These are phyloP conservation scores for Helichrysum umbraculigerum DNA, from an alignment of 129 eudicot species.

Conservation along the genomic window DNA sequence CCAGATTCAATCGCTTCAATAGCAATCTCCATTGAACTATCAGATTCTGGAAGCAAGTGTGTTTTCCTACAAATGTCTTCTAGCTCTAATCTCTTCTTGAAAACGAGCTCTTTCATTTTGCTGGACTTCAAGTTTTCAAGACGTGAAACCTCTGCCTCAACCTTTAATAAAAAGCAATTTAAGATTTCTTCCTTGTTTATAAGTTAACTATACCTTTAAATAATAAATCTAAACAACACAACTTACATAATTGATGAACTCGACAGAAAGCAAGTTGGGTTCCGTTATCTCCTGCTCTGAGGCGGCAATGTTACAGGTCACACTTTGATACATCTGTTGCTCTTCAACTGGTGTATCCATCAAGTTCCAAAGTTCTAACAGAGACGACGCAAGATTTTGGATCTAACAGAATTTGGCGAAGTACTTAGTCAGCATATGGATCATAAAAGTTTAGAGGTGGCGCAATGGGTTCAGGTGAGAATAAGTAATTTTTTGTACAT, in stretches of 20 bases:
- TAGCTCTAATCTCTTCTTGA: slow-evolving; percentile 79
- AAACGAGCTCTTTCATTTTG: slow-evolving; percentile 90
- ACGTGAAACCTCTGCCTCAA: slow-evolving; percentile 81
- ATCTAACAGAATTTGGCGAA: slow-evolving; percentile 46
- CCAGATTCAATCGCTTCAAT: slow-evolving; percentile 49
- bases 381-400: slow-evolving; percentile 79
- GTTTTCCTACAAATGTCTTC: slow-evolving; percentile 85
- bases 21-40: slow-evolving; percentile 49
- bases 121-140: slow-evolving; percentile 83
- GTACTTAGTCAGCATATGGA: slow-evolving; percentile 14
- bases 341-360: slow-evolving; percentile 95
- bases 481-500: too few species aligned
- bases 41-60: slow-evolving; percentile 66
- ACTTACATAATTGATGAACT: slow-evolving; percentile 67
- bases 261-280: slow-evolving; percentile 74
- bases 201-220: not conserved
- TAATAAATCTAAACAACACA: slow-evolving; percentile 9
- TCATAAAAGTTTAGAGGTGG: not conserved
- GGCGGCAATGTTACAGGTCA: slow-evolving; percentile 86
- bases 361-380: slow-evolving; percentile 93
- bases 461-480: too few species aligned
- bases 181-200: not conserved
- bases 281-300: slow-evolving; percentile 85
- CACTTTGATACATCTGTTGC: slow-evolving; percentile 84
- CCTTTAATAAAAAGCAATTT: slow-evolving; percentile 42